phyloP scores from a whole-genome alignment of 1,284 basidiomycete species.

The Rhizopogon hawkerae region DNA sequence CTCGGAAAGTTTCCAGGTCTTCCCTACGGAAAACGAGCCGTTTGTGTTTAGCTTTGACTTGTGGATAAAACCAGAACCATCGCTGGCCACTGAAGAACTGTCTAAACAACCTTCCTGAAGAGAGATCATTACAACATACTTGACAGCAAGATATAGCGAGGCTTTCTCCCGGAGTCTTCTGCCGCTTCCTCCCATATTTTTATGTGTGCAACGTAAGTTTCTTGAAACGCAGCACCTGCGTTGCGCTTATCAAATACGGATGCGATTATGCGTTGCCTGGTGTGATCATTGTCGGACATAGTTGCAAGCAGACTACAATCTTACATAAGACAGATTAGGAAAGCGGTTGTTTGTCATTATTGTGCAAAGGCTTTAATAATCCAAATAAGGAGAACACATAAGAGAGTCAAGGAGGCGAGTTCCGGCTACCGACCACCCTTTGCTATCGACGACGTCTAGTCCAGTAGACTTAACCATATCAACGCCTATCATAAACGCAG shows the following conservation, averaged over 20 bases:
- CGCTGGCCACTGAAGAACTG: conserved; percentile 45
- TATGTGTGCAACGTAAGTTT: conserved; percentile 76
- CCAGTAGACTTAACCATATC: conserved; percentile 1
- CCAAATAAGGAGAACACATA: conserved; percentile 6
- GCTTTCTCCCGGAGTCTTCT: conserved; percentile 65
- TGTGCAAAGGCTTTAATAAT: conserved; percentile 17
- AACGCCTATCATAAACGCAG: conserved; percentile 2
- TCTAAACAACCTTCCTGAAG: conserved; percentile 10
- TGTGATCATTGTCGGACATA: conserved; percentile 50
- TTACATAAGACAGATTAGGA: background rate
- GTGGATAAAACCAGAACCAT: conserved; percentile 72
- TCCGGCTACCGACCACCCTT: conserved; percentile 5
- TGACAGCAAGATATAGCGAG: conserved; percentile 80
- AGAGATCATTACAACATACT: conserved; percentile 45
- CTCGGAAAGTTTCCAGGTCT: conserved; percentile 88
- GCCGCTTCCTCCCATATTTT: conserved; percentile 84
- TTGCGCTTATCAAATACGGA: conserved; percentile 76
- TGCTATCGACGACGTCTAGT: conserved; percentile 3
- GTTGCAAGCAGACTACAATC: background rate
- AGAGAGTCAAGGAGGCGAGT: conserved; percentile 4
- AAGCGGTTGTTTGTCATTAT: conserved; percentile 14
- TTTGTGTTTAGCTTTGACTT: conserved; percentile 97
- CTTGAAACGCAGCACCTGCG: conserved; percentile 54
- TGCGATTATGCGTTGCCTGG: conserved; percentile 63
- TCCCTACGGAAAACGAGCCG: conserved; percentile 93